Evolutionary conservation across 768 basidiomycete genomes (phyloP).

Genomic region (Erythrobasidium yunnanense): DNA sequence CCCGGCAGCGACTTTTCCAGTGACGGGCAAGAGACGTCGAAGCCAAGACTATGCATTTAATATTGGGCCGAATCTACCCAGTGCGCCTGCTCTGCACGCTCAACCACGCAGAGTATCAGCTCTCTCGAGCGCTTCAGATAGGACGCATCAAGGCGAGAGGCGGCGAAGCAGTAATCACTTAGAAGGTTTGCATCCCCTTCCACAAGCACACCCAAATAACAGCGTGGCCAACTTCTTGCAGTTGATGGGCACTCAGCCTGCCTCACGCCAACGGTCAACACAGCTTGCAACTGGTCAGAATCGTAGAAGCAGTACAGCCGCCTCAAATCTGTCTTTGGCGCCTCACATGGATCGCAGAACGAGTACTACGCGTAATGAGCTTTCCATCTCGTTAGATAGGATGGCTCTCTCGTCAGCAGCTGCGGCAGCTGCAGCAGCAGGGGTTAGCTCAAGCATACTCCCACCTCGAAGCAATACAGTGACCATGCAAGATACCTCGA

Average conservation of each 20-base stretch:
- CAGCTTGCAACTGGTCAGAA: not conserved
- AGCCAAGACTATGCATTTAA: not conserved
- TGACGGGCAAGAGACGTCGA: constrained; percentile 5
- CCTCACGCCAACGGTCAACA: not conserved
- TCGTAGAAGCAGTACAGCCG: not conserved
- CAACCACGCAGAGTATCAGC: no score
- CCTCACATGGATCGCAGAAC: constrained; percentile 9
- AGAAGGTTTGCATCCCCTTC: not conserved
- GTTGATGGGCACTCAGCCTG: not conserved
- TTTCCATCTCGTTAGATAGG: constrained; percentile 9
- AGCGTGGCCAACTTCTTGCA: constrained; percentile 13
- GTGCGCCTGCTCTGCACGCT: no score
- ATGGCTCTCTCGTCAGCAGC: constrained; percentile 15
- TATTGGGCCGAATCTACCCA: no score
- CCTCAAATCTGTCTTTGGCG: no score
- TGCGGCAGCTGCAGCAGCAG: no score
- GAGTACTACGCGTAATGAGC: constrained; percentile 13
- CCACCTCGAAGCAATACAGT: not conserved
- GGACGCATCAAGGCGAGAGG: no score
- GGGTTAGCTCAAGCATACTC: no score
- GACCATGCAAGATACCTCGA: not conserved
- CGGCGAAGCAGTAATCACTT: not conserved
- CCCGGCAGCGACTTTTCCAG: not conserved
- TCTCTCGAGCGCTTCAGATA: no score
- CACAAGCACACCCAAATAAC: not conserved